Evolutionary conservation across 2,329 filamentous ascomycete species (phyloP), one percentile per base, ranked within the genome.

Genomic region (Neofusicoccum sp.): DNA sequence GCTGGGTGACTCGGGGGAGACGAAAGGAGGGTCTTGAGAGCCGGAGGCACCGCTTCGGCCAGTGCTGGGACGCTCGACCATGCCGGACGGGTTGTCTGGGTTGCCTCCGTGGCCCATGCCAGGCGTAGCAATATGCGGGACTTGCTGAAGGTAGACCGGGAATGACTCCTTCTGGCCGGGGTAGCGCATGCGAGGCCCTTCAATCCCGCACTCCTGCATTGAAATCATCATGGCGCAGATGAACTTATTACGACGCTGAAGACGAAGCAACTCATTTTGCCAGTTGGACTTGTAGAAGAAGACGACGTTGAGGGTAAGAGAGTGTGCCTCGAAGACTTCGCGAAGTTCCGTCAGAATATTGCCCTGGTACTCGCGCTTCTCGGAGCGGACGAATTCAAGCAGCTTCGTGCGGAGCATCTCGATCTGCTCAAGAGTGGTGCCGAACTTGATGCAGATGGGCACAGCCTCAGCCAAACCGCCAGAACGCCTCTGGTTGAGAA

Each of bases 261-360:
- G 84, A 77, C 93, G 92, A 26, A 97, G 82, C 45, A 96, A 81
- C 72, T 98, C 93, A 71, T 97, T 97, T 73, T 98, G 93, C 85
- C 90, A 97, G 74, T 93, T 97, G 62, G 89, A 91, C 75, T 97
- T 97, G 83, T 97, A 96, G 80, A 97, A 97, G 80, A 96, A 96
- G 69, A 97, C 88, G 61, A 98, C 86, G 75, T 96, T 97, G 70
- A 97, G 83, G 3, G 87, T 92, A 70, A 96, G 88, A 5, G 89
- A 90, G 71, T 93, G 91, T 36, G 92, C 90, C 68, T 96, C 88
- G 26, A 88, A 86, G 56, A 98, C 87, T 7, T 86, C 86, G 26
- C 85, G 86, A 67, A 98, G 80, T 75, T 96, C 92, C 0, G 91
- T 96, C 38, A 96, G 84, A 61, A 96, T 92, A 65, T 93, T 93